phyloP scores from a whole-genome alignment of 129 eudicot genomes.

The Centaurea solstitialis region DNA sequence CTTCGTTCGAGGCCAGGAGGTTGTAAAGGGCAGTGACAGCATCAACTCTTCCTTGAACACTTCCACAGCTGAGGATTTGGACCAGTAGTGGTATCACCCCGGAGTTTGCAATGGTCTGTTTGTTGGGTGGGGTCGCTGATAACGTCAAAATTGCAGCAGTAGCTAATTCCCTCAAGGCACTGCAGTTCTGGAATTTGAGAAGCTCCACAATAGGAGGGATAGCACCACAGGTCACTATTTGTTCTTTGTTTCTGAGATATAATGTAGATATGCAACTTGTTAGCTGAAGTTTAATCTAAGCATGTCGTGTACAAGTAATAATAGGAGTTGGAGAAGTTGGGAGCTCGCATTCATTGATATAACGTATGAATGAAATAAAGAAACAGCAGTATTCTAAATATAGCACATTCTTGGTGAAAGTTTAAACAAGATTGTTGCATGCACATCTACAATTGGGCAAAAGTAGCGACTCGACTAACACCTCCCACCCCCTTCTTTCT shows the following conservation, averaged over 20 bases:
- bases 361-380: not conserved
- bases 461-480: not conserved
- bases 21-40: conserved; percentile 79
- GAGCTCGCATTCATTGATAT: not conserved
- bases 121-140: conserved; percentile 68
- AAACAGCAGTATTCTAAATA: not conserved
- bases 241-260: conserved; percentile 70
- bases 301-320: not conserved
- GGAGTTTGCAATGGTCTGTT: conserved; percentile 57
- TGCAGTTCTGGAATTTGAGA: conserved; percentile 49
- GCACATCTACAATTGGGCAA: not conserved
- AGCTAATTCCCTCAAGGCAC: conserved; percentile 58
- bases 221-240: conserved; percentile 70
- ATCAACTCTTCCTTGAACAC: conserved; percentile 76
- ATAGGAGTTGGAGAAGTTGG: not conserved
- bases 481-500: not conserved
- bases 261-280: not conserved
- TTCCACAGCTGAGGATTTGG: conserved; percentile 69
- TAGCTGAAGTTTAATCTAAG: conserved; percentile 7
- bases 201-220: conserved; percentile 79
- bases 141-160: conserved; percentile 75
- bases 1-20: conserved; percentile 42
- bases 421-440: not conserved
- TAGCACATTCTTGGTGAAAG: not conserved
- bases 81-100: conserved; percentile 67